Evolutionary conservation across 108 stramenopile species (phyloP).

Genomic region (Pseudonitzschia delicatissima): DNA sequence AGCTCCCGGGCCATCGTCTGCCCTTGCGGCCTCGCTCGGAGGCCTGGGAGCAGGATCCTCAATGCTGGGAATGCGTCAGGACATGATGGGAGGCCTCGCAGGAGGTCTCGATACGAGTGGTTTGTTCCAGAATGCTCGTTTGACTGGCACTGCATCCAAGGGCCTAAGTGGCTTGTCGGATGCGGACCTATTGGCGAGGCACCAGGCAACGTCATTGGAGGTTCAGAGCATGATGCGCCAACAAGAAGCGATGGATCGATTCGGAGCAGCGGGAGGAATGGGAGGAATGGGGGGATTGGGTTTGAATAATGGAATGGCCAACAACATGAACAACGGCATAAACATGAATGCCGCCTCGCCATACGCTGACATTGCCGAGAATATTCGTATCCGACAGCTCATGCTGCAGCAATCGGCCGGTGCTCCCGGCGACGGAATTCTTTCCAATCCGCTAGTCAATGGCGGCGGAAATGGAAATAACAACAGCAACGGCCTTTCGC

Average conservation of each 20-base stretch:
- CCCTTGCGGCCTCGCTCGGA: not conserved
- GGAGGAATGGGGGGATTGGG: not conserved
- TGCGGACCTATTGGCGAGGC: conserved; percentile 2
- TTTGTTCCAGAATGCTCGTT: not conserved
- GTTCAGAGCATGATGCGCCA: conserved; percentile 6
- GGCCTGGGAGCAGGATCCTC: not conserved
- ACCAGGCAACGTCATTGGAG: not conserved
- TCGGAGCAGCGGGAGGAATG: not conserved
- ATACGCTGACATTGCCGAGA: conserved; percentile 1
- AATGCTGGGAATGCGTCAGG: conserved; percentile 2
- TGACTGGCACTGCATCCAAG: not conserved
- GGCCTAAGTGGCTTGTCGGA: not conserved
- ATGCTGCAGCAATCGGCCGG: not conserved
- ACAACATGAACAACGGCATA: not conserved
- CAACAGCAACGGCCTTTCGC: not conserved
- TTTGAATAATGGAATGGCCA: too few species aligned
- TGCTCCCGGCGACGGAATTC: conserved; percentile 1
- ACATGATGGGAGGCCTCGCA: not conserved
- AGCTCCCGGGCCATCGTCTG: not conserved
- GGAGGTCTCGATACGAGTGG: not conserved
- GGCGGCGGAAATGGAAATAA: not conserved
- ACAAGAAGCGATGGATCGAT: not conserved
- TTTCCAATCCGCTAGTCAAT: not conserved
- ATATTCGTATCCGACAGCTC: conserved; percentile 4
- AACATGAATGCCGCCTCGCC: not conserved